phyloP scores from a whole-genome alignment of 164 flowering plant genomes.

The Aristolochia contorta region DNA sequence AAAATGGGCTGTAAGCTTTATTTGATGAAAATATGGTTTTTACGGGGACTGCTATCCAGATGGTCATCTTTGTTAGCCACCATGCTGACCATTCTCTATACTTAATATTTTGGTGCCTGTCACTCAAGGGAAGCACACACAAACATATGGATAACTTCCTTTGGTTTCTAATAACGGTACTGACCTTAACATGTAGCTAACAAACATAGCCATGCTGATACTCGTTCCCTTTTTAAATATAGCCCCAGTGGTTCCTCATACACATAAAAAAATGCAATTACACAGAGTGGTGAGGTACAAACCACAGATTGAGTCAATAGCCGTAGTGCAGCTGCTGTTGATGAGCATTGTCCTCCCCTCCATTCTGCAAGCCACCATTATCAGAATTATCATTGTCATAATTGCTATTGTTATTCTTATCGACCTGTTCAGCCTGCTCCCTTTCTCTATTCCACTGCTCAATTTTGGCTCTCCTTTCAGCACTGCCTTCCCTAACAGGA shows the following conservation, averaged over 20 bases:
- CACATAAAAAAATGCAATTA: background rate
- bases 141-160: background rate
- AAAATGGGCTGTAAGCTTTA: slow-evolving; percentile 48
- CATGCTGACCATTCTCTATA: no score
- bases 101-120: no score
- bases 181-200: background rate
- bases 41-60: background rate
- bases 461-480: slow-evolving; percentile 85
- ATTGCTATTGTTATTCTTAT: slow-evolving; percentile 11
- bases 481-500: slow-evolving; percentile 80
- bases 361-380: slow-evolving; percentile 18
- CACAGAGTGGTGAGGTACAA: slow-evolving; percentile 9
- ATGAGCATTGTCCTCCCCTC: slow-evolving; percentile 18
- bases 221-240: no score
- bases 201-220: background rate
- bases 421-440: slow-evolving; percentile 38
- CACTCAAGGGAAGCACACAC: background rate
- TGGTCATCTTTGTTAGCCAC: no score
- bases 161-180: background rate
- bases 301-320: slow-evolving; percentile 33
- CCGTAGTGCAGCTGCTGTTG: slow-evolving; percentile 18
- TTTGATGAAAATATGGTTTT: slow-evolving; percentile 12
- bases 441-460: slow-evolving; percentile 87
- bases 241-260: background rate
- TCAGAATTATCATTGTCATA: slow-evolving; percentile 10